Evolutionary conservation across 768 basidiomycete genomes (phyloP), one percentile per base, ranked within the genome.

Genomic region (Mycena amicta): DNA sequence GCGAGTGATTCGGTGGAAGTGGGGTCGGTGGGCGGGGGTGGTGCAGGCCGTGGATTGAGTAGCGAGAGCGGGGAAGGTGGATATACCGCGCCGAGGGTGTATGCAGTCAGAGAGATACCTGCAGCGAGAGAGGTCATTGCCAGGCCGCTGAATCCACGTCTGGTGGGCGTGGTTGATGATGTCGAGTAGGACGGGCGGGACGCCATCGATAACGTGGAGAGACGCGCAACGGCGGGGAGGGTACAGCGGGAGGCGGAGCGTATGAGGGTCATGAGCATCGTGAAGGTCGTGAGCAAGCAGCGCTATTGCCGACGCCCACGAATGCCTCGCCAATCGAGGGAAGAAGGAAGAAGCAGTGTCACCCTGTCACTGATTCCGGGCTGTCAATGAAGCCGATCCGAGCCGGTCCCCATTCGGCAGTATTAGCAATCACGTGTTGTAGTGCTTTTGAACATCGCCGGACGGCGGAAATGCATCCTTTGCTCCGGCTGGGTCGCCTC

Each of bases 11-110:
- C 83, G 1, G 76, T 79, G 3, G 86, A 84, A 57, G 80, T 79
- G 13, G 76, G 79, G 59, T 82, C 78, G 18, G 71, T 31, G 28
- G 80, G 77, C 0, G 93, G 90, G 0, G 88, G 83, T 0, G 93
- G 90, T 0, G 93, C 90, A 0, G 83, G 77, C 11, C 89, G 81
- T 2, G 95, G 94, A 47, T 88, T 89, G 25, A 96, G 74, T 52
- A 92, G 80, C 20, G 86, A 78, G 33, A 89, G 67, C 26, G 88
- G 70, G 0, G 80, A 72, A 5, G 88, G 92, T 5, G 90, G 92
- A 66, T 86, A 92, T 61, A 92, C 72, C 4, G 88, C 79, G 8
- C 92, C 92, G 23, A 81, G 57, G n/a, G 78, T 72, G 47, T 81
- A 82, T 13, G 78, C 77, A 5, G 75, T 72, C 33, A 75, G 50